Conservation (phyloP, 352 stramenopile genomes). For the Albugo laibachii region DNA sequence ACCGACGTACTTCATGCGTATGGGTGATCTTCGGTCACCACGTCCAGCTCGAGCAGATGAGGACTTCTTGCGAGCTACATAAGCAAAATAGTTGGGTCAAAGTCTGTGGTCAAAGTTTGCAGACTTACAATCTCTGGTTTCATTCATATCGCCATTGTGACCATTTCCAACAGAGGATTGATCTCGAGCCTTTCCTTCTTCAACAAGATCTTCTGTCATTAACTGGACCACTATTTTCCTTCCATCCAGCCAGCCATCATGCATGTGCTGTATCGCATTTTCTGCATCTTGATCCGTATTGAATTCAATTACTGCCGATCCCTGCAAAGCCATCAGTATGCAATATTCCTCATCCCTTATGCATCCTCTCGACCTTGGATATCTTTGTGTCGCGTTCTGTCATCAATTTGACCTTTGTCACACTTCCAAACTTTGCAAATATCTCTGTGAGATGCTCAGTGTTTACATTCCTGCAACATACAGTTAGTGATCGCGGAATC, state of each 20-base stretch:
- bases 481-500: background rate
- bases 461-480: slow-evolving; percentile 34
- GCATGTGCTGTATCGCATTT: slow-evolving; percentile 46
- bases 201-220: slow-evolving; percentile 2
- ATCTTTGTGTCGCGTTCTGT: slow-evolving; percentile 11
- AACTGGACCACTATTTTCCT: slow-evolving; percentile 43
- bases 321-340: background rate
- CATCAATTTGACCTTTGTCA: slow-evolving; percentile 31
- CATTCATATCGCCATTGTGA: slow-evolving; percentile 2
- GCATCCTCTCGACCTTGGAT: slow-evolving; percentile 2
- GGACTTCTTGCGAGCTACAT: background rate
- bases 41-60: background rate
- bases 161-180: slow-evolving; percentile 3
- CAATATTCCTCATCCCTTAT: background rate
- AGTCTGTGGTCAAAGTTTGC: no score
- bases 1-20: background rate
- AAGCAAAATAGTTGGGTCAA: background rate
- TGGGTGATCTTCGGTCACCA: background rate
- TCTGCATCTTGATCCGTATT: slow-evolving; percentile 23
- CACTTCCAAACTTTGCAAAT: slow-evolving; percentile 69
- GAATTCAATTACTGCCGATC: slow-evolving; percentile 27
- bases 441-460: slow-evolving; percentile 66
- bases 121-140: slow-evolving; percentile 1
- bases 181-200: slow-evolving; percentile 1
- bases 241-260: slow-evolving; percentile 72